Base-by-base conservation (phyloP, 257 asterid species). In the Rubia yunnanensis region DNA sequence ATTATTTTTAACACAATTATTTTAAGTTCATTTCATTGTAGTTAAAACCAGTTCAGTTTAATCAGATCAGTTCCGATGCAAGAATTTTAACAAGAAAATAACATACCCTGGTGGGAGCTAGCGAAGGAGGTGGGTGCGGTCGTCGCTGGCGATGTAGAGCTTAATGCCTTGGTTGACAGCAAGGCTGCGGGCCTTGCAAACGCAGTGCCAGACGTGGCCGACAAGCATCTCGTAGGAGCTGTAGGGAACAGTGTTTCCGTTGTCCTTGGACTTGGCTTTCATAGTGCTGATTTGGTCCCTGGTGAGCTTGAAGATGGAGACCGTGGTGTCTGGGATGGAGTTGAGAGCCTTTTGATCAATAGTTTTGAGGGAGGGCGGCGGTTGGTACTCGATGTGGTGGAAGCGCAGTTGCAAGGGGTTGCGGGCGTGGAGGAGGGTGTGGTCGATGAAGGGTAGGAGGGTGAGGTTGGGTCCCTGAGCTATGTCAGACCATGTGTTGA, bases 401-500 rank as follows among this genome's bases (percentile, higher is more conserved):
- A 86, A 90, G 11, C 80, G 88, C 4, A 96, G 97, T 34, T 50
- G 84, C 5, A 97, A 92, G 9, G 96, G 94, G 34, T 94, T 95
- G 3, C 91, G 91, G 0, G 97, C 94, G 0, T 80, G 79, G 73
- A 94, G 95, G 58, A 88, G 94, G 63, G 95, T 88, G 9, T 97
- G 83, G 71, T 94, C 95, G 58, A 89, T 94, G 84, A 86, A 90
- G 0, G 95, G 99, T 3, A 82, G 77, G 76, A 82, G 34, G 8
- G 89, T 80, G 38, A 89, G 59, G 74, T 83, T 86, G 20, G 84
- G 87, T 11, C 96, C 96, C 0, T 95, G 91, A n/a, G 99, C 91
- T 88, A 88, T 83, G 28, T 94, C 96, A n/a, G 99, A 86, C 99
- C 99, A 90, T 46, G 99, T 75, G 76, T 90, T 90, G 83, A 90